Base-by-base conservation (phyloP, 768 basidiomycete species). In the Trametes meyenii region DNA sequence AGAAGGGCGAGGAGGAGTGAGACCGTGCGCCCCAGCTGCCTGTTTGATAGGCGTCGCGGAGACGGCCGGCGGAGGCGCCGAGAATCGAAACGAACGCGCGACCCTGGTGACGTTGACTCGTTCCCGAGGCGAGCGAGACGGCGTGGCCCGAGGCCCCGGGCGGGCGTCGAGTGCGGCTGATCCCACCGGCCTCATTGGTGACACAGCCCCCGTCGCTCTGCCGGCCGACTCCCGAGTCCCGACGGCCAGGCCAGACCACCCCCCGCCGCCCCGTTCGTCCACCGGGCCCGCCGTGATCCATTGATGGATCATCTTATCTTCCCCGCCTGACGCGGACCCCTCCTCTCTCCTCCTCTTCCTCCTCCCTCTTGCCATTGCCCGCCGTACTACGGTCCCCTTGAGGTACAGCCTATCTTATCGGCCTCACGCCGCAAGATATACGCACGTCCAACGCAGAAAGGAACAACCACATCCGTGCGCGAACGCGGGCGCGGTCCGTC, bases 1-100 rank as follows among this genome's bases (percentile, higher is more conserved):
- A 43, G 61, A 57, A 62, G 21, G 50, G 36, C 14, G 13, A 11
- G 38, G 39, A 29, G 56, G 38, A 24, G 26, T 50, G 57, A 58
- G 57, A 58, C 57, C 49, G 57, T 42, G 49, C 16, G 50, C 40
- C 12, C 55, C 36, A 49, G 29, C 55, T 57, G 55, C 55, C 55
- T 24, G 19, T 43, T 58, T 58, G 49, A 58, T 58, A 50, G n/a
- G 40, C 57, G 57, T 58, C 57, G 57, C 57, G 57, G 57, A 58
- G 57, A 50, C 57, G 49, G 57, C 57, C 57, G 57, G n/a, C 38
- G 16, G 24, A n/a, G 29, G 29, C 33, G 51, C 33, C 26, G 39
- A 45, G 26, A n/a, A n/a, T n/a, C n/a, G n/a, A n/a, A n/a, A n/a
- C 55, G 46, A 46, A 21, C 46, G 29, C 23, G 16, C 38, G 24